Base-by-base conservation (phyloP, 345 rosid species). In the Tarenaya hassleriana region DNA sequence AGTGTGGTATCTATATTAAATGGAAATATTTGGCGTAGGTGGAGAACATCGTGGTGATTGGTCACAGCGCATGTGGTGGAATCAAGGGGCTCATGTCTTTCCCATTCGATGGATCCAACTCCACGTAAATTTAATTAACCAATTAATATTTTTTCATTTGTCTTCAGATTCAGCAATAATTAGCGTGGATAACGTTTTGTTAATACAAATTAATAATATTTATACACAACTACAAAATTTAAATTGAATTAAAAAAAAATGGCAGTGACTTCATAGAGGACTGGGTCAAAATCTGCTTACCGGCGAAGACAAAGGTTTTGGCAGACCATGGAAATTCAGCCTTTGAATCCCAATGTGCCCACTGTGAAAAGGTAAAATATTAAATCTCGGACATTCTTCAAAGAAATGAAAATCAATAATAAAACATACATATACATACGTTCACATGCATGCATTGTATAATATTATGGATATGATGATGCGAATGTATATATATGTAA, bases 71-170 rank as follows among this genome's bases (percentile, higher is more conserved):
- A 58, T 92, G 98, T 48, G 98, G 98, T 63, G 98, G 98, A 15
- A 92, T 92, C 66, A 92, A 92, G 73, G 98, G 98, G 9, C 90
- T 92, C 41, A 87, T 92, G 98, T 76, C 95, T 49, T 81, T 87
- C 86, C 67, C 86, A 7, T 78, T 41, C 27, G 95, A 92, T 35
- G 73, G 73, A 37, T 45, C 64, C 56, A 55, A 50, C 61, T 57
- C 73, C 35, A 69, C 73, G 73, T 69, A 69, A 2, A 34, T 29
- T n/a, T 47, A 9, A 10, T 5, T 15, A 39, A 10, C 12, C 14
- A 49, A 1, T 33, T 49, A 52, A 35, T 14, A 11, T 48, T 35
- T 7, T 9, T 1, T 35, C 40, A 9, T 35, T 10, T 7, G 9
- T 35, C 7, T 35, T 35, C 29, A n/a, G 10, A 3, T 9, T 35